These are phyloP conservation scores for Lecanicillium sp. DNA, from an alignment of 2,329 filamentous ascomycete genomes.

Conservation along the genomic window DNA sequence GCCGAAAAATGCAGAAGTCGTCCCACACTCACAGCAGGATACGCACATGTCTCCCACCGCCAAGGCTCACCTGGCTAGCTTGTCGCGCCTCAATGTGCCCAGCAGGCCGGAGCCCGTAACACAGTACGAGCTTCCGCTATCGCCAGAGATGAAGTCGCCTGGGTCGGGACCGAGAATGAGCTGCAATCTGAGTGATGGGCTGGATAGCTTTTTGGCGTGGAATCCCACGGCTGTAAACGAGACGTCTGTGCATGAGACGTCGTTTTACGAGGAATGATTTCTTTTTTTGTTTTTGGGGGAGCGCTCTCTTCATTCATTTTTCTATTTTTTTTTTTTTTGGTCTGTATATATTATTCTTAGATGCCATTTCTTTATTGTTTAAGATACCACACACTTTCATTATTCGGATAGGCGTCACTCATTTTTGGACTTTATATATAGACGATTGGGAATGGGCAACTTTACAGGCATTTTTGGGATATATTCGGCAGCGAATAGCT, in stretches of 20 bases:
- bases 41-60: too few relatives aligned
- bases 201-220: constrained; percentile 51
- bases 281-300: constrained; percentile 5
- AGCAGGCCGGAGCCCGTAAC: too few relatives aligned
- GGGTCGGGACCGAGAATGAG: constrained; percentile 43
- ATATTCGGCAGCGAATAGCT: too few relatives aligned
- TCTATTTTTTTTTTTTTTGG: constrained; percentile 6
- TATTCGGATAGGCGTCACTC: neutral
- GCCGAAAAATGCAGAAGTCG: constrained; percentile 4
- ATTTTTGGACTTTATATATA: neutral
- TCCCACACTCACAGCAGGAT: neutral
- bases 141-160: constrained; percentile 18
- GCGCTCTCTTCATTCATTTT: too few relatives aligned
- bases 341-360: too few relatives aligned
- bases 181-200: constrained; percentile 50
- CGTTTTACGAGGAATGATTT: constrained; percentile 15
- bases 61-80: too few relatives aligned
- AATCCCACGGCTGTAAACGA: constrained; percentile 39
- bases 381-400: neutral
- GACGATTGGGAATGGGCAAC: neutral
- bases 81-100: too few relatives aligned
- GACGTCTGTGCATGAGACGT: too few relatives aligned
- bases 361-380: neutral
- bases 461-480: too few relatives aligned
- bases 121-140: too few relatives aligned